Evolutionary conservation across 768 basidiomycete genomes (phyloP).

Genomic region (Leucocoprinus leucothites): DNA sequence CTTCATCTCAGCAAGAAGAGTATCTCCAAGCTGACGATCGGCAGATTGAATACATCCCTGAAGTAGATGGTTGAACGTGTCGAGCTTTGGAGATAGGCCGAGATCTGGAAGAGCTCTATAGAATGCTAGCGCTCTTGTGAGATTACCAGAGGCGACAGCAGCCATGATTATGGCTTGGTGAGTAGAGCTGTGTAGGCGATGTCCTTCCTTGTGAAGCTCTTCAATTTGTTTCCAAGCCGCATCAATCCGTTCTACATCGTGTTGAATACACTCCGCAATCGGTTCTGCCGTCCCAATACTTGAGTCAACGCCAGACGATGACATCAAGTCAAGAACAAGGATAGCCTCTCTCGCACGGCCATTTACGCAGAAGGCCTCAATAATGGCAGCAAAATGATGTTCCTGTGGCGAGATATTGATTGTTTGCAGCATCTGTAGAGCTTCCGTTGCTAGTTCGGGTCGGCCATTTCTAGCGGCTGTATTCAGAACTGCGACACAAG

Average conservation of each 20-base stretch:
- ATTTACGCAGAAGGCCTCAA: conserved; percentile 68
- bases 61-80: conserved; percentile 70
- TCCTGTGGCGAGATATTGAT: conserved; percentile 54
- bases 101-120: conserved; percentile 64
- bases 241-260: conserved; percentile 55
- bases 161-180: conserved; percentile 69
- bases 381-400: conserved; percentile 72
- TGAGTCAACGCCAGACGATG: conserved; percentile 46
- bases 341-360: conserved; percentile 63
- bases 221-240: conserved; percentile 62
- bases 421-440: conserved; percentile 51
- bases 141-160: conserved; percentile 54
- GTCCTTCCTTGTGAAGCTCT: conserved; percentile 50
- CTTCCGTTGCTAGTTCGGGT: conserved; percentile 65
- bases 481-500: conserved; percentile 65
- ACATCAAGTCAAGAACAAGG: conserved; percentile 56
- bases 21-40: conserved; percentile 67
- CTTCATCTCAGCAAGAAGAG: conserved; percentile 66
- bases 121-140: conserved; percentile 75
- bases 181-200: conserved; percentile 51
- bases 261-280: conserved; percentile 46
- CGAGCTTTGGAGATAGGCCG: conserved; percentile 50
- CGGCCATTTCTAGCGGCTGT: conserved; percentile 73
- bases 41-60: conserved; percentile 55
- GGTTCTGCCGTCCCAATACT: conserved; percentile 49